Evolutionary conservation across 495 filamentous ascomycete species (phyloP).

Genomic region (Friedmanniomyces endolithicus): DNA sequence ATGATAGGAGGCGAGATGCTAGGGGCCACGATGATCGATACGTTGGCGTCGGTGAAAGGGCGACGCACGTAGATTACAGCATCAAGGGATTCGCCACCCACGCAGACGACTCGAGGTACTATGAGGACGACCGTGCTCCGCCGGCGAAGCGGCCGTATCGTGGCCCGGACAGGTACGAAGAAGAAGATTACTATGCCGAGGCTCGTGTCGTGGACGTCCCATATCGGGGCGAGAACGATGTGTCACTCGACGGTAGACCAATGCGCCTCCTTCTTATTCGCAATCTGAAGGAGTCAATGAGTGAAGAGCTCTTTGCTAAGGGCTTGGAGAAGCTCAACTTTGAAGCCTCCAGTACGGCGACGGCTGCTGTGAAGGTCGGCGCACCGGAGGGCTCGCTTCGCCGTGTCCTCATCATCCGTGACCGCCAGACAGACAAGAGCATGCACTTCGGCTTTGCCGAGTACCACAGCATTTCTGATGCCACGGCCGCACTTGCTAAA

Average conservation of each 20-base stretch:
- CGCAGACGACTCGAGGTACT: background rate
- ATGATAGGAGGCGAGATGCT: too few species aligned
- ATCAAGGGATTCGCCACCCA: background rate
- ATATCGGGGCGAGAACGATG: conserved; percentile 59
- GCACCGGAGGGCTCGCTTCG: conserved; percentile 64
- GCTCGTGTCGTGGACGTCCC: background rate
- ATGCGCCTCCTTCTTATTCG: conserved; percentile 76
- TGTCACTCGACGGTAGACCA: conserved; percentile 55
- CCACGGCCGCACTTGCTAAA: conserved; percentile 61
- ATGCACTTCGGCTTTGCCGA: conserved; percentile 87
- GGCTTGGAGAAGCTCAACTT: conserved; percentile 70
- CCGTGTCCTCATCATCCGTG: conserved; percentile 67
- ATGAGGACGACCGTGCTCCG: background rate
- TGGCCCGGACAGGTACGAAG: background rate
- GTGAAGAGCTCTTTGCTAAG: conserved; percentile 64
- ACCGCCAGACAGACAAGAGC: conserved; percentile 60
- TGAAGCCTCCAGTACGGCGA: conserved; percentile 19
- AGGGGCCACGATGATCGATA: too few species aligned
- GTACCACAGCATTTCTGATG: conserved; percentile 65
- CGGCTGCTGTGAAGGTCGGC: conserved; percentile 45
- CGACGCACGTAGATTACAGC: background rate
- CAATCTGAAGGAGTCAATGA: conserved; percentile 59
- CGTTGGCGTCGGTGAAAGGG: too few species aligned
- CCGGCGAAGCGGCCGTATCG: background rate
- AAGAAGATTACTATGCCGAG: background rate